Evolutionary conservation across 805 yeast species (phyloP).

Genomic region (Kazachstania taianensis): DNA sequence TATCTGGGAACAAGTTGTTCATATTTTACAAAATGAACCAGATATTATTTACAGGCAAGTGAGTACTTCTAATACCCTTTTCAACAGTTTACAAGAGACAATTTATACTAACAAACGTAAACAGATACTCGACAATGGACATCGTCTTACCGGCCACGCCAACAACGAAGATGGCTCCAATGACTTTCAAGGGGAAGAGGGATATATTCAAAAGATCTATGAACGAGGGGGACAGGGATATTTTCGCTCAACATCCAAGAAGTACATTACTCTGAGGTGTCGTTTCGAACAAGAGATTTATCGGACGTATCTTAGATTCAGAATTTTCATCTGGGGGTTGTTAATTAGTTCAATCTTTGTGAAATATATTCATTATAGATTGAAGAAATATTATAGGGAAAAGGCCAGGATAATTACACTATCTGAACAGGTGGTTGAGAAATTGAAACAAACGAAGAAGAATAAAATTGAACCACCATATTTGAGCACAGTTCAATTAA

Average conservation of each 20-base stretch:
- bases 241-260: slow-evolving; percentile 67
- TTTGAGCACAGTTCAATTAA: slow-evolving; percentile 60
- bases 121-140: slow-evolving; percentile 22
- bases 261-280: slow-evolving; percentile 49
- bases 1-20: slow-evolving; percentile 57
- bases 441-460: slow-evolving; percentile 34
- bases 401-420: slow-evolving; percentile 36
- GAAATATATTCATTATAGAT: slow-evolving; percentile 28
- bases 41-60: slow-evolving; percentile 76
- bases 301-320: slow-evolving; percentile 28
- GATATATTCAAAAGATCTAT: slow-evolving; percentile 24
- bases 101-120: slow-evolving; percentile 2
- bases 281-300: slow-evolving; percentile 43
- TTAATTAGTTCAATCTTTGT: slow-evolving; percentile 9
- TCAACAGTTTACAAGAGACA: slow-evolving; percentile 1
- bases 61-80: slow-evolving; percentile 19
- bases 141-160: slow-evolving; percentile 31
- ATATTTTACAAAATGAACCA: slow-evolving; percentile 53
- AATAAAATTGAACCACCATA: slow-evolving; percentile 31
- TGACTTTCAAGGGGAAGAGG: slow-evolving; percentile 31
- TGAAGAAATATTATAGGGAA: slow-evolving; percentile 31
- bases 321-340: slow-evolving; percentile 10
- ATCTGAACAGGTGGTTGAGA: slow-evolving; percentile 38
- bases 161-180: slow-evolving; percentile 30
- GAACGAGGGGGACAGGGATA: slow-evolving; percentile 30